Evolutionary conservation across 1,139 yeast genomes (phyloP), one percentile per base, ranked within the genome.

Genomic region (Ogataea hybrid): DNA sequence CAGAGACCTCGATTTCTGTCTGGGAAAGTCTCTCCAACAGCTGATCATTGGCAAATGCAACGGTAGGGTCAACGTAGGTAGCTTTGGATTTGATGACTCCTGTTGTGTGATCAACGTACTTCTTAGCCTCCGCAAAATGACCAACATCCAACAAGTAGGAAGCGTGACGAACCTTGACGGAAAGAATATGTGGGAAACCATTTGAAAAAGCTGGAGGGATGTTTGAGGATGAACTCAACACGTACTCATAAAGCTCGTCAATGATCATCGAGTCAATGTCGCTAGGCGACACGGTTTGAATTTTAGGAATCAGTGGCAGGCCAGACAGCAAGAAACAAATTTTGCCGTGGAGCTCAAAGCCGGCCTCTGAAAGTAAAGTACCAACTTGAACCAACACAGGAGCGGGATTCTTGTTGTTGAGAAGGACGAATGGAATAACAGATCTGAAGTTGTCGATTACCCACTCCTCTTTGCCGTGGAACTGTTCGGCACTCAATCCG

Each of bases 161-260:
- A 1, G 92, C 89, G 56, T 82, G 86, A 33, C 70, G 71, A 30
- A 84, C 67, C 54, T 81, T 83, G 53, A 75, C 64, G 1, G 76
- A 68, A 16, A 77, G 62, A 51, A 82, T 60, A 52, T 82, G 86
- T 0, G 82, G 74, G 46, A 73, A 69, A 1, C 75, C 76, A 37
- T 55, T 53, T 11, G 65, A 51, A 21, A 59, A 53, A 6, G 61
- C 55, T 6, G 55, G 50, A 3, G 67, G 63, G 25, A 54, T 47
- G 43, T 51, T 55, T 5, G 60, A 53, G 3, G 64, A 56, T 11
- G 61, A 56, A 14, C 65, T 57, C 35, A 76, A 57, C 12, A 74
- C 59, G 53, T 71, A 82, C 57, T 87, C 96, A 58, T 84, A 87
- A 9, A 87, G 67, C 60, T 90, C 96, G 15, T 83, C 75, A 54